phyloP scores from a whole-genome alignment of 2,329 filamentous ascomycete species.

The Lasiodiplodia gonubiensis region DNA sequence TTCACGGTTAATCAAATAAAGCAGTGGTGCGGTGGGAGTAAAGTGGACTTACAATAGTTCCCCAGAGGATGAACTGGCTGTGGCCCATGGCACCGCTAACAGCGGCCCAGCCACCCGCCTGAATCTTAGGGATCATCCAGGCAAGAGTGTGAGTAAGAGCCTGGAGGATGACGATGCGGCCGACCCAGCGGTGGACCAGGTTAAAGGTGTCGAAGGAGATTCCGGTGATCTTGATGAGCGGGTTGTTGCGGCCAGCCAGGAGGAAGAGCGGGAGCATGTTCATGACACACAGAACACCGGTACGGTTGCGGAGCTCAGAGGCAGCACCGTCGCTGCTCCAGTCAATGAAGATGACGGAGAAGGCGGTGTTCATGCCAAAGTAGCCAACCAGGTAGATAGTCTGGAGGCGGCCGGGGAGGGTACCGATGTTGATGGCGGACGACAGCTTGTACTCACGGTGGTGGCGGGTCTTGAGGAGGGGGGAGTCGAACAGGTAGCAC shows the following conservation, averaged over 20 bases:
- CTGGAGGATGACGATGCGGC: constrained; percentile 75
- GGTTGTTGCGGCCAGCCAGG: constrained; percentile 78
- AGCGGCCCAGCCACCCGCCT: constrained; percentile 57
- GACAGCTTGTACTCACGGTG: constrained; percentile 60
- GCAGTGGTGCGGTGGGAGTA: background rate
- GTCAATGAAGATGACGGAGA: constrained; percentile 62
- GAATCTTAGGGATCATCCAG: constrained; percentile 57
- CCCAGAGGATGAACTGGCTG: constrained; percentile 62
- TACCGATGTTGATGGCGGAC: constrained; percentile 55
- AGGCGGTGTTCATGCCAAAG: constrained; percentile 55
- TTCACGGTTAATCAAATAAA: constrained; percentile 25
- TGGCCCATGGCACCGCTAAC: constrained; percentile 48
- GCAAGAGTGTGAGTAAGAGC: constrained; percentile 69
- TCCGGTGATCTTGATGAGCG: constrained; percentile 71
- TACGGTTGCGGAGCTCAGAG: constrained; percentile 66
- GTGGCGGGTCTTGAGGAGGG: constrained; percentile 55
- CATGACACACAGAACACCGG: constrained; percentile 71
- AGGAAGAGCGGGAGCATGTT: constrained; percentile 82
- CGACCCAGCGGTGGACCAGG: constrained; percentile 79
- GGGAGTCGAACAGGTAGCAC: constrained; percentile 54
- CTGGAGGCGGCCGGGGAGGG: constrained; percentile 56
- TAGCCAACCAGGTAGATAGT: constrained; percentile 55
- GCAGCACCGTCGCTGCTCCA: constrained; percentile 73
- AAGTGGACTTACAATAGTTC: constrained; percentile 63
- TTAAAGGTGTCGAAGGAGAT: constrained; percentile 86